Conservation (phyloP, 2,329 filamentous ascomycete species). For the Mariannaea sp. region DNA sequence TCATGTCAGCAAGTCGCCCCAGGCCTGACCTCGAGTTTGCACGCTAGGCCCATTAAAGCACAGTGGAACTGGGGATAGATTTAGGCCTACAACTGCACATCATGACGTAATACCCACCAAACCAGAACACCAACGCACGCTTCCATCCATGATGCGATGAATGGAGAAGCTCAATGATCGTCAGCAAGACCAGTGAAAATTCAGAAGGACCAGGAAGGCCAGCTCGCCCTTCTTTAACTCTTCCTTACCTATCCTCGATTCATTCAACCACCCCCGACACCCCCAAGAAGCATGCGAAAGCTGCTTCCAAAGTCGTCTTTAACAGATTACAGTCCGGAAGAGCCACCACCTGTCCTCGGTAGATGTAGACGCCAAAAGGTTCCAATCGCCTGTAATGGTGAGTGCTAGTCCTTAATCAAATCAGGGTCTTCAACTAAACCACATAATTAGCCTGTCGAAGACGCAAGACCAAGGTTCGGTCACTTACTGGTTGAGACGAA, state of each 20-base stretch:
- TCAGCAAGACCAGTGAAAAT: not conserved
- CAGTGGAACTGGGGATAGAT: not conserved
- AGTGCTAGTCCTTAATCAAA: not conserved
- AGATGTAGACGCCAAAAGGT: not conserved
- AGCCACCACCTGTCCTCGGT: not conserved
- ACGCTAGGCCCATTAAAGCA: not conserved
- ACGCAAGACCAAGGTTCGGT: not conserved
- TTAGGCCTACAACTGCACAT: not conserved
- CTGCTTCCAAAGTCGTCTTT: not conserved
- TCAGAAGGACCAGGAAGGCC: not conserved
- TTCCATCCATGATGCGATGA: not conserved
- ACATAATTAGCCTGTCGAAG: not conserved
- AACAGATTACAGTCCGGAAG: not conserved
- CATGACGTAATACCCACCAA: not conserved
- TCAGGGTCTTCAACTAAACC: not conserved
- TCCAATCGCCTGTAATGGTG: not conserved
- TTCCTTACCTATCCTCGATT: not conserved
- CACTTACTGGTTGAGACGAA: not conserved
- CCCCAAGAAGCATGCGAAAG: not conserved
- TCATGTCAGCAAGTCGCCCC: not conserved
- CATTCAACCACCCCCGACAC: not conserved
- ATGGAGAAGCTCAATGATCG: not conserved
- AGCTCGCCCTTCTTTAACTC: not conserved
- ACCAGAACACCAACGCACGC: not conserved
- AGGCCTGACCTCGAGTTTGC: not conserved